phyloP scores from a whole-genome alignment of 768 basidiomycete species.

The Guyanaporus albipodus region DNA sequence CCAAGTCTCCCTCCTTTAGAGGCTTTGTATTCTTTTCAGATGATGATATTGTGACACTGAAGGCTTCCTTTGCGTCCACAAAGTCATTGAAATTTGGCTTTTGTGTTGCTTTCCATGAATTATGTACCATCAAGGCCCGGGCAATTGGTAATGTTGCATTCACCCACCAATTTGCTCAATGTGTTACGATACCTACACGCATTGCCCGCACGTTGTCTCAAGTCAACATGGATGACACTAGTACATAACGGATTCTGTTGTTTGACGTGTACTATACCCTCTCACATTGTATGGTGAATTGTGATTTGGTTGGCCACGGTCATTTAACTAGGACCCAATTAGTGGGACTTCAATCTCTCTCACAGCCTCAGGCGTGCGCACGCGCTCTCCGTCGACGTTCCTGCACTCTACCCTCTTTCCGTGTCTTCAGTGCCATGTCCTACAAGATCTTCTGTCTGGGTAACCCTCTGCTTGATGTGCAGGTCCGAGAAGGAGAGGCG shows the following conservation, averaged over 20 bases:
- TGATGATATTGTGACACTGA: slow-evolving; percentile 37
- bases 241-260: not conserved
- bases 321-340: no score
- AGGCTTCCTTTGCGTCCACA: slow-evolving; percentile 55
- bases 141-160: slow-evolving; percentile 27
- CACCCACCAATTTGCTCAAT: slow-evolving; percentile 23
- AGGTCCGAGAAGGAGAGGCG: slow-evolving; percentile 80
- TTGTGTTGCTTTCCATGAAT: slow-evolving; percentile 46
- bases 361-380: slow-evolving; percentile 4
- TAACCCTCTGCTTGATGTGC: slow-evolving; percentile 95
- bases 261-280: no score
- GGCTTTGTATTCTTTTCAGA: slow-evolving; percentile 18
- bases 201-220: slow-evolving; percentile 22
- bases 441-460: slow-evolving; percentile 86
- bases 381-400: slow-evolving; percentile 12
- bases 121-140: slow-evolving; percentile 55
- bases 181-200: slow-evolving; percentile 16
- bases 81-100: slow-evolving; percentile 43
- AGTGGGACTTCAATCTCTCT: not conserved
- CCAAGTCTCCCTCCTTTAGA: slow-evolving; percentile 26
- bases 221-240: slow-evolving; percentile 1
- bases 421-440: slow-evolving; percentile 46
- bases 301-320: no score
- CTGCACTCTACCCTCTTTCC: slow-evolving; percentile 1
- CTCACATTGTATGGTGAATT: no score